Conservation (phyloP, 495 filamentous ascomycete genomes). For the Penicillium arizonense region DNA sequence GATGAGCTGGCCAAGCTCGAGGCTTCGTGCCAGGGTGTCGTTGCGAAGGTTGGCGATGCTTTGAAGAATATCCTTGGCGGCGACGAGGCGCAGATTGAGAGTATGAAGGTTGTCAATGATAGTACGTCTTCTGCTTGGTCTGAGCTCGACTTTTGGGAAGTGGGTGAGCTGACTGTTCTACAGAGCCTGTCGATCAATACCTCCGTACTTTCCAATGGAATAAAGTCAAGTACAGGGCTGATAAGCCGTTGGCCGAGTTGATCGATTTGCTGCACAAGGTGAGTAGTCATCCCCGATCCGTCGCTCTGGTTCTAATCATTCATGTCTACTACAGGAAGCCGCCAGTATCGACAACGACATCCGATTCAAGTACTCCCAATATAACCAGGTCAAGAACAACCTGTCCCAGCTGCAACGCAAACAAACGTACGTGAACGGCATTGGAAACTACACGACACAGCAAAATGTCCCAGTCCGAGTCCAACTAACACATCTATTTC, state of each 20-base stretch:
- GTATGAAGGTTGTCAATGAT: conserved; percentile 94
- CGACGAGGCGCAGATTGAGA: conserved; percentile 74
- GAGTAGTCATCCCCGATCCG: neutral
- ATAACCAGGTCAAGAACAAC: conserved; percentile 83
- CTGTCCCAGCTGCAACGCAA: conserved; percentile 77
- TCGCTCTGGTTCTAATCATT: neutral
- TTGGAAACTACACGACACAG: neutral
- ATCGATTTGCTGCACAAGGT: conserved; percentile 87
- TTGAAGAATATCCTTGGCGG: conserved; percentile 75
- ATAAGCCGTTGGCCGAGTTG: conserved; percentile 81
- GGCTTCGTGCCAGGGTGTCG: conserved; percentile 72
- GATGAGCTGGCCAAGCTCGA: conserved; percentile 93
- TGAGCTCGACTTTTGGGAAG: neutral
- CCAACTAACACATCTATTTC: conserved; percentile 13
- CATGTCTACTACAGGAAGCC: conserved; percentile 60
- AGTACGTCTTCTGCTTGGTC: conserved; percentile 56
- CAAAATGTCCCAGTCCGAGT: neutral
- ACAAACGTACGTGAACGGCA: conserved; percentile 63
- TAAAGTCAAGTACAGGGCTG: conserved; percentile 91
- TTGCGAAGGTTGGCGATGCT: conserved; percentile 84
- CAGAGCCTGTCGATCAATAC: conserved; percentile 93
- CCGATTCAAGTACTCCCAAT: conserved; percentile 87
- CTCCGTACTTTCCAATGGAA: conserved; percentile 90
- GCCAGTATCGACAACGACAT: conserved; percentile 89
- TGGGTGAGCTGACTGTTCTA: conserved; percentile 6